phyloP scores from a whole-genome alignment of 129 eudicot species.

The Glebionis coronaria region DNA sequence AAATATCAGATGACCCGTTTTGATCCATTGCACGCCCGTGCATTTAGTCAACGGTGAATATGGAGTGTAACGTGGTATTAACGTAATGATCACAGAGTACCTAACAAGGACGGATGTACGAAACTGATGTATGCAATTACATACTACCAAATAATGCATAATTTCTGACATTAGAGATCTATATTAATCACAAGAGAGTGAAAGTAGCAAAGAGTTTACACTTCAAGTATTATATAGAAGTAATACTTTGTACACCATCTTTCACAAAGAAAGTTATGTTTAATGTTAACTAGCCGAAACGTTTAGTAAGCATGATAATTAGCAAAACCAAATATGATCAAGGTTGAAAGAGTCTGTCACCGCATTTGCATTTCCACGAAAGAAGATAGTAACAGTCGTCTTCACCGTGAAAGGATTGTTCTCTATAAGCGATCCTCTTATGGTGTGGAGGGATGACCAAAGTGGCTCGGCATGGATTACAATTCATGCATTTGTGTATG shows the following conservation, averaged over 20 bases:
- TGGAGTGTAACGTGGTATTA: neutral
- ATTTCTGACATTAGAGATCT: conserved; percentile 19
- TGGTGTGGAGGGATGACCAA: conserved; percentile 66
- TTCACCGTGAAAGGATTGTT: conserved; percentile 43
- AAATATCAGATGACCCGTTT: neutral
- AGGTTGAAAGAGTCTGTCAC: conserved; percentile 83
- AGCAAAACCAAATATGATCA: conserved; percentile 19
- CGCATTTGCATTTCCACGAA: conserved; percentile 93
- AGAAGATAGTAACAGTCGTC: conserved; percentile 83
- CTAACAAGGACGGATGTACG: neutral
- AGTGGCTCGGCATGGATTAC: conserved; percentile 66
- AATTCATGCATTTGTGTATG: conserved; percentile 63
- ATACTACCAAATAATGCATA: conserved; percentile 8
- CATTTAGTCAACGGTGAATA: neutral
- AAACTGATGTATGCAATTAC: neutral
- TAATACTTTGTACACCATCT: conserved; percentile 28
- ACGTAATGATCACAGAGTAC: neutral
- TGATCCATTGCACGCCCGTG: neutral
- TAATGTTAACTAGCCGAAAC: conserved; percentile 3
- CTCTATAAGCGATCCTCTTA: conserved; percentile 15
- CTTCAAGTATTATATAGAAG: conserved; percentile 17
- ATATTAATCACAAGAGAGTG: conserved; percentile 16
- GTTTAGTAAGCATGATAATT: conserved; percentile 18
- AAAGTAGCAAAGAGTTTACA: conserved; percentile 8
- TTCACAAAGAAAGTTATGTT: conserved; percentile 19